Evolutionary conservation across 2,329 filamentous ascomycete species (phyloP).

Genomic region (Fusarium annulatum): DNA sequence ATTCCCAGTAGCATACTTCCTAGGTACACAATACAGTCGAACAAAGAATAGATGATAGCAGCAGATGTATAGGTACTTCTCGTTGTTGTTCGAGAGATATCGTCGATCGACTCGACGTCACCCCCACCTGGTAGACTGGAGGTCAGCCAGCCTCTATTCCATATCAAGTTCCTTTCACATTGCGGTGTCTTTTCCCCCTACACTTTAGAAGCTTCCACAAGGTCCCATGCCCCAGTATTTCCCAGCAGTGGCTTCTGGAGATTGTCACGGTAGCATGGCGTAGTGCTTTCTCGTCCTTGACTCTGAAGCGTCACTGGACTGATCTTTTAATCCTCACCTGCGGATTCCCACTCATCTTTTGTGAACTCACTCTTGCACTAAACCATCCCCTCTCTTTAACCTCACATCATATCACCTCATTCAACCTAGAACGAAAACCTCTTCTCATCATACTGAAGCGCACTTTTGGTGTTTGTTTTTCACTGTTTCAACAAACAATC

Average conservation of each 20-base stretch:
- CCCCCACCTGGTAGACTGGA: conserved; percentile 20
- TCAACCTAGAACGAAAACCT: conserved; percentile 1
- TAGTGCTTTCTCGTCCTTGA: conserved; percentile 23
- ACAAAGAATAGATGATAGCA: neutral
- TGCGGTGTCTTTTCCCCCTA: conserved; percentile 4
- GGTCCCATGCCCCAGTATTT: conserved; percentile 47
- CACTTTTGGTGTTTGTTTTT: conserved; percentile 22
- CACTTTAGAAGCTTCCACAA: conserved; percentile 49
- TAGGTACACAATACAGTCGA: neutral
- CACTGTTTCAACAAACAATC: conserved; percentile 6
- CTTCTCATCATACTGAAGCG: conserved; percentile 3
- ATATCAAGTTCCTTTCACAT: conserved; percentile 31
- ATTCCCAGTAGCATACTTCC: neutral
- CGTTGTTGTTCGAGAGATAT: conserved; percentile 1
- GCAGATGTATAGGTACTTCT: conserved; percentile 13
- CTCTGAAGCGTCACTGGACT: conserved; percentile 40
- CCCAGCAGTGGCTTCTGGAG: conserved; percentile 29
- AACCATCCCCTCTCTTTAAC: conserved; percentile 19
- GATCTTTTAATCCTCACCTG: conserved; percentile 27
- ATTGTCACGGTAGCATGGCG: conserved; percentile 32
- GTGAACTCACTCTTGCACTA: conserved; percentile 38
- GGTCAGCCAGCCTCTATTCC: conserved; percentile 24
- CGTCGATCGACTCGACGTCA: conserved; percentile 44
- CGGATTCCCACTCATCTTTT: conserved; percentile 41
- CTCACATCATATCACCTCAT: conserved; percentile 13